Percentiles rank a stretch among this genome's conserved stretches.
Evolutionary conservation across 257 asterid genomes (phyloP).

Genomic region (Scutellaria galericulata): DNA sequence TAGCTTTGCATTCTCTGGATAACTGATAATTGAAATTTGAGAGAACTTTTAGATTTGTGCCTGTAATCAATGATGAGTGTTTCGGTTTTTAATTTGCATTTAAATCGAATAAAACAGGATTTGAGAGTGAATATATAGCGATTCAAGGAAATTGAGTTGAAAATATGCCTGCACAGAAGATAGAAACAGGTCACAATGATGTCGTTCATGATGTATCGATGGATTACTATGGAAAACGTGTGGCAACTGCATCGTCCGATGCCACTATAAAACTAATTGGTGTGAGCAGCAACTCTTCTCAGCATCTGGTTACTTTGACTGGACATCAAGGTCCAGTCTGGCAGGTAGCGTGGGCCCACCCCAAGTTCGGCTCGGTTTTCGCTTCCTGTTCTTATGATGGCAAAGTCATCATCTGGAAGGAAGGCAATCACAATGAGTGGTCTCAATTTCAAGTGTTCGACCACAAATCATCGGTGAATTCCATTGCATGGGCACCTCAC

Average conservation of each 20-base stretch:
- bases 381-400: conserved; percentile 93
- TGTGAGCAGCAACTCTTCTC: conserved; percentile 66
- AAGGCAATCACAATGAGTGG: conserved; percentile 77
- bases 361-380: conserved; percentile 75
- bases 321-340: conserved; percentile 94
- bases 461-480: conserved; percentile 78
- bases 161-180: conserved; percentile 85
- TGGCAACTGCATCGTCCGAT: conserved; percentile 87
- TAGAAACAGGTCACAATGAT: conserved; percentile 85
- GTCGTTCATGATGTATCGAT: conserved; percentile 77
- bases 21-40: not conserved
- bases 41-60: not conserved
- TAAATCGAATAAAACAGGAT: conserved; percentile 33
- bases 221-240: conserved; percentile 90
- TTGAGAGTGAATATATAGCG: conserved; percentile 10
- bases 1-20: not conserved
- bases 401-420: conserved; percentile 81
- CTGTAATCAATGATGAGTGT: conserved; percentile 1
- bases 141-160: conserved; percentile 21
- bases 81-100: not conserved
- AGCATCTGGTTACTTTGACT: conserved; percentile 75
- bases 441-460: conserved; percentile 70
- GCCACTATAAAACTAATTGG: conserved; percentile 68
- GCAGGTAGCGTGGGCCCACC: conserved; percentile 93
- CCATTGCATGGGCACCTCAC: conserved; percentile 88